A percentile compares a stretch with the other conserved stretches of the same genome.
phyloP scores from a whole-genome alignment of 2,329 filamentous ascomycete genomes.

The Penicillium hesseltinei region DNA sequence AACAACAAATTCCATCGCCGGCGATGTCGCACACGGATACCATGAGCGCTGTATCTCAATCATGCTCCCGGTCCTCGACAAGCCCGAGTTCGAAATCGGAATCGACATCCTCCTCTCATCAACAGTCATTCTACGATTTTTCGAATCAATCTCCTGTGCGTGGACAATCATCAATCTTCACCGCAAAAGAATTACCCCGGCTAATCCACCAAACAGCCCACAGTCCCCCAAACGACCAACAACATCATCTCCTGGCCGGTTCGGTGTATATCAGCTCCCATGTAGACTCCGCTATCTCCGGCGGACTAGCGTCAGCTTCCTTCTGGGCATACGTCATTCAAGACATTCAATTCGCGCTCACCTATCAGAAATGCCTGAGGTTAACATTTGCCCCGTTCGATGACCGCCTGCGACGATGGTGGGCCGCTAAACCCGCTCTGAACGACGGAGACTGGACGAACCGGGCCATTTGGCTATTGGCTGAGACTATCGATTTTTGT shows the following conservation, averaged over 20 bases:
- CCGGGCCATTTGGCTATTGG: constrained; percentile 34
- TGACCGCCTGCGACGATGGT: constrained; percentile 29
- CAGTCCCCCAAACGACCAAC: constrained; percentile 33
- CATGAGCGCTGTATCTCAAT: constrained; percentile 38
- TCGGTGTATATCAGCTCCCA: constrained; percentile 38
- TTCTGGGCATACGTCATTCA: constrained; percentile 40
- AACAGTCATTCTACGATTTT: constrained; percentile 37
- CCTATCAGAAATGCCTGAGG: constrained; percentile 33
- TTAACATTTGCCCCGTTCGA: constrained; percentile 33
- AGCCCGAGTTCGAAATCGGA: constrained; percentile 29
- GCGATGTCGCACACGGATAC: constrained; percentile 32
- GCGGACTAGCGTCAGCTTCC: constrained; percentile 34
- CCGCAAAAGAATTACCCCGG: background rate
- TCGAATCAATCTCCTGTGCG: constrained; percentile 38
- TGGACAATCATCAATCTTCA: background rate
- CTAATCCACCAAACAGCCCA: constrained; percentile 24
- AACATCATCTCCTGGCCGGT: constrained; percentile 36
- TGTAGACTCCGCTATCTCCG: constrained; percentile 33
- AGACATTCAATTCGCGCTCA: constrained; percentile 36
- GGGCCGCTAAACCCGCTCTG: constrained; percentile 24
- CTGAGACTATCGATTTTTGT: constrained; percentile 35
- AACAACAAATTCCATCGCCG: constrained; percentile 30
- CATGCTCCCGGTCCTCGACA: constrained; percentile 34
- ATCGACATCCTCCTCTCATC: constrained; percentile 37
- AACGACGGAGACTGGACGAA: constrained; percentile 36